Conservation (phyloP, 371 early-diverging fungal genomes). For the Apophysomyces variabilis region DNA sequence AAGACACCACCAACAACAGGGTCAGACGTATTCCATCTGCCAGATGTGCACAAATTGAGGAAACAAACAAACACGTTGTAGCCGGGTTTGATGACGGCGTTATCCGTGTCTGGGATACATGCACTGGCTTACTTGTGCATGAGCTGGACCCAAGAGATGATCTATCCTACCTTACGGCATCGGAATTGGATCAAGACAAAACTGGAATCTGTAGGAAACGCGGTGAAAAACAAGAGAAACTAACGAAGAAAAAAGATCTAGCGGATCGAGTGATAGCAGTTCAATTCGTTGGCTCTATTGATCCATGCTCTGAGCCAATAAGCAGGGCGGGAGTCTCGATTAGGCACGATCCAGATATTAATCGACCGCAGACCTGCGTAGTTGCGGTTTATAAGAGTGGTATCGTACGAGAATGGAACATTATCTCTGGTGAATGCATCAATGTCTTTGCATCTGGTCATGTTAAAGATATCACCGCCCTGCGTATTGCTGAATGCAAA, state of each 20-base stretch:
- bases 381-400: constrained; percentile 35
- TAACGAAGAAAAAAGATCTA: neutral
- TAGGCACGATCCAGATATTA: neutral
- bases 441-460: constrained; percentile 28
- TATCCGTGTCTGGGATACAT: constrained; percentile 36
- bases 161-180: constrained; percentile 13
- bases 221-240: neutral
- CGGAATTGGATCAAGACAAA: neutral
- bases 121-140: constrained; percentile 24
- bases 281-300: constrained; percentile 22
- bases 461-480: constrained; percentile 24
- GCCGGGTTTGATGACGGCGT: constrained; percentile 33
- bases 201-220: constrained; percentile 6
- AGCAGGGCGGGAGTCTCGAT: constrained; percentile 23
- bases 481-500: constrained; percentile 30
- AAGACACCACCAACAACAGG: neutral
- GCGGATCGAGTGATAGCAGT: constrained; percentile 24
- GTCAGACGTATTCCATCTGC: constrained; percentile 14
- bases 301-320: constrained; percentile 23
- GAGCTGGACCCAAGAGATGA: constrained; percentile 22
- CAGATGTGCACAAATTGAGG: constrained; percentile 30
- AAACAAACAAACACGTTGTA: constrained; percentile 36
- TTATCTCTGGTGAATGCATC: constrained; percentile 35
- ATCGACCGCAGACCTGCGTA: constrained; percentile 24
- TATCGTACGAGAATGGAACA: constrained; percentile 34